These are phyloP conservation scores for Baudoinia panamericana DNA, from an alignment of 495 filamentous ascomycete species.

Conservation along the genomic window DNA sequence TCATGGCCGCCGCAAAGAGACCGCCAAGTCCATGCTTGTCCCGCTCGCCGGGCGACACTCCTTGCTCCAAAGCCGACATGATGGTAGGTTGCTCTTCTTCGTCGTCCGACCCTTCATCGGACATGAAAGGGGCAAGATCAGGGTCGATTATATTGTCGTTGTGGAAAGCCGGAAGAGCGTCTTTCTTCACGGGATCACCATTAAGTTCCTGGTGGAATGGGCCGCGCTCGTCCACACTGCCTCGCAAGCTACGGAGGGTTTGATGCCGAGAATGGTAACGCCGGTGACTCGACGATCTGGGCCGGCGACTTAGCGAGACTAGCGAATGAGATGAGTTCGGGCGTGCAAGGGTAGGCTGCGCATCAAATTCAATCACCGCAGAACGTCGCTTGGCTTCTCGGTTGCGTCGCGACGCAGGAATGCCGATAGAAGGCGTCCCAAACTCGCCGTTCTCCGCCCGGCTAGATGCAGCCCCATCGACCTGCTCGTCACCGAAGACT, in stretches of 20 bases:
- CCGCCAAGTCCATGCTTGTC: slow-evolving; percentile 42
- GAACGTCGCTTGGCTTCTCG: slow-evolving; percentile 71
- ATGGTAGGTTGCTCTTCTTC: slow-evolving; percentile 88
- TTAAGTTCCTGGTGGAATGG: slow-evolving; percentile 69
- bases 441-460: slow-evolving; percentile 19
- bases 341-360: slow-evolving; percentile 54
- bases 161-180: slow-evolving; percentile 79
- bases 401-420: slow-evolving; percentile 53
- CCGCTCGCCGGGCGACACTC: slow-evolving; percentile 34
- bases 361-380: slow-evolving; percentile 80
- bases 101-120: slow-evolving; percentile 73
- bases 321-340: slow-evolving; percentile 89
- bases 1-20: slow-evolving; percentile 34
- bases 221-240: slow-evolving; percentile 57
- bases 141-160: slow-evolving; percentile 97
- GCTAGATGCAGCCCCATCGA: slow-evolving; percentile 5
- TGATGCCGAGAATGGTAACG: slow-evolving; percentile 80
- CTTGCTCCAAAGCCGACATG: slow-evolving; percentile 51
- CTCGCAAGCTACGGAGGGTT: slow-evolving; percentile 44
- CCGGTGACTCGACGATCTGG: slow-evolving; percentile 64
- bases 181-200: slow-evolving; percentile 49
- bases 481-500: slow-evolving; percentile 4
- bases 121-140: slow-evolving; percentile 87
- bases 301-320: slow-evolving; percentile 54
- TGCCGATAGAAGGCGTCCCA: slow-evolving; percentile 31